A percentile compares a stretch with the other conserved stretches of the same genome.
phyloP scores from a whole-genome alignment of 306 rosid genomes.

The Quercus engelmannii region DNA sequence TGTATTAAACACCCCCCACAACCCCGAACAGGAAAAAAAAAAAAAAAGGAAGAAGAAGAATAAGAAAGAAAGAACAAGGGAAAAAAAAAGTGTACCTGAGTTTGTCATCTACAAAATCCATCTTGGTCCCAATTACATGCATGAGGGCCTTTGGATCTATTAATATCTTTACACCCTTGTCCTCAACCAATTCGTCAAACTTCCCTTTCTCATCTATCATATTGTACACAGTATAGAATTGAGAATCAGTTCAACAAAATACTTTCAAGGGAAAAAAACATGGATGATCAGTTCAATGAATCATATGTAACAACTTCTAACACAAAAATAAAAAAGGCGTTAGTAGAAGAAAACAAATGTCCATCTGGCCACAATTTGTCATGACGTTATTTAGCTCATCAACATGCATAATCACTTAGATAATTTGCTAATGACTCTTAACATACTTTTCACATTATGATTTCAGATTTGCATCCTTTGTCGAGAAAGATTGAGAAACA shows the following conservation, averaged over 20 bases:
- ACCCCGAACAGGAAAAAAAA: neutral
- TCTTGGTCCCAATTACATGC: conserved; percentile 95
- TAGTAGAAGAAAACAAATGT: neutral
- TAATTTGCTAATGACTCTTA: neutral
- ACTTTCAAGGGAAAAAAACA: neutral
- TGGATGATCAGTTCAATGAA: neutral
- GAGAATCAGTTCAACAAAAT: neutral
- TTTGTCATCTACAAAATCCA: conserved; percentile 96
- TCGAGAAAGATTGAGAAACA: neutral
- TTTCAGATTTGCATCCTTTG: neutral
- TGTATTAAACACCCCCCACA: neutral
- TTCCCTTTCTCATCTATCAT: conserved; percentile 82
- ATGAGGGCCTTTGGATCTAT: conserved; percentile 95
- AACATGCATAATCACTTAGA: neutral
- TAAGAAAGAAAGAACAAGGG: too few relatives aligned
- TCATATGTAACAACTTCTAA: neutral
- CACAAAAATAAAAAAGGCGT: neutral
- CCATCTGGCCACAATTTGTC: neutral
- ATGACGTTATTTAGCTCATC: neutral
- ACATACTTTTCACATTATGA: neutral
- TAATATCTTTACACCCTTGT: conserved; percentile 85
- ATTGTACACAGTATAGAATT: conserved; percentile 13
- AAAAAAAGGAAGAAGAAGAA: too few relatives aligned
- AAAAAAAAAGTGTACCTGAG: conserved; percentile 59
- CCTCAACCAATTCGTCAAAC: conserved; percentile 88